Base-by-base conservation (phyloP, 257 asterid species). In the Scutellaria minor region DNA sequence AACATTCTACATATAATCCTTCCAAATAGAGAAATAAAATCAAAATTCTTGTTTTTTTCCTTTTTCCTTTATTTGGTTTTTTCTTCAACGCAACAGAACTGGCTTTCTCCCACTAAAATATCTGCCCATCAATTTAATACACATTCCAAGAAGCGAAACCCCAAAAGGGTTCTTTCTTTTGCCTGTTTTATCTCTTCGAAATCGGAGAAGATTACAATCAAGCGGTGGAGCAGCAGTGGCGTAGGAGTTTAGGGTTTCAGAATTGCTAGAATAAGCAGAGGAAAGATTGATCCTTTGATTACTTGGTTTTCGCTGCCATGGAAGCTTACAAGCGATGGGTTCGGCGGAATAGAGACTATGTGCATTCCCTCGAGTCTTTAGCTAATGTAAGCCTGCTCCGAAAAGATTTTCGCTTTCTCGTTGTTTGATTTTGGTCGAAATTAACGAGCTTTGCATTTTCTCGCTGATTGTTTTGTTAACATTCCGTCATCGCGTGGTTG, bases 321-420 rank as follows among this genome's bases (percentile, higher is more conserved):
- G 98, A 94, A 83, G 88, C 90, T 83, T 94, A 94, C 84, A 91
- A 83, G 93, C 85, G 89, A 82, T 94, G 96, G 96, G 92, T 94
- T 40, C 78, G 95, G 70, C 88, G 88, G 82, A 94, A 94, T 66
- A 83, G 71, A 62, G 97, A 91, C 39, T 91, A 88, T 56, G 88
- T 91, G 37, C 94, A 88, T 70, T 90, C 97, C n/a, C 76, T 94
- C 73, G 96, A 92, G 76, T 88, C 96, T 67, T 77, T 94, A 64
- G 93, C 96, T 75, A 94, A 85, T 80, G 98, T 93, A 89, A 82
- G 97, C 79, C 72, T 59, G 63, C 74, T 77, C 20, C 40, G 9
- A 14, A 64, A 67, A 44, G 15, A 18, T 44, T 53, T 46, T 47
- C 15, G 13, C 42, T 61, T 48, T 11, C 13, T 51, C 12, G 10